Evolutionary conservation across 2,329 filamentous ascomycete species (phyloP).

Genomic region (Penicillium sp.): DNA sequence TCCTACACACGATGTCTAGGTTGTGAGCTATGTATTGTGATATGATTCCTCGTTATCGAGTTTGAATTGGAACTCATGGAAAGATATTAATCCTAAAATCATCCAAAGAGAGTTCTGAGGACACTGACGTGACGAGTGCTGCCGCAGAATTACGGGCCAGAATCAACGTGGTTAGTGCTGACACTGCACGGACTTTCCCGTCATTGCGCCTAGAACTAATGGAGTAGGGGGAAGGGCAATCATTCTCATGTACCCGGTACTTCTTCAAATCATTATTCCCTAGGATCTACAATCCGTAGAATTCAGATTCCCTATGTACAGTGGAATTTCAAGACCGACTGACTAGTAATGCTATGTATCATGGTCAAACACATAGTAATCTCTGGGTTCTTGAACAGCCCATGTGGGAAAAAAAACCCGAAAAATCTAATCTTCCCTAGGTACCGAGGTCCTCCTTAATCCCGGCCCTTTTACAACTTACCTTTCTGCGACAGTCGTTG

Average conservation of each 20-base stretch:
- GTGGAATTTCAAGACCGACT: too few species aligned
- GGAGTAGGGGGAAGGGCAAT: too few species aligned
- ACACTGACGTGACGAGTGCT: slow-evolving; percentile 12
- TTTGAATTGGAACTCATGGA: not conserved
- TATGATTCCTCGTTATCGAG: not conserved
- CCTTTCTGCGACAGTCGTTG: slow-evolving; percentile 40
- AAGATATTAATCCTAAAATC: not conserved
- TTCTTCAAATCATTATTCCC: not conserved
- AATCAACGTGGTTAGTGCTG: slow-evolving; percentile 15
- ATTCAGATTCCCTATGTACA: too few species aligned
- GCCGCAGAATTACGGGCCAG: slow-evolving; percentile 4
- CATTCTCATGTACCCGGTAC: not conserved
- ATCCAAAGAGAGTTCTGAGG: not conserved
- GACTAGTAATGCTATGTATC: too few species aligned
- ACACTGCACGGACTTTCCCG: not conserved
- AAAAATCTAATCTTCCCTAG: not conserved
- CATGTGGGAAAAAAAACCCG: too few species aligned
- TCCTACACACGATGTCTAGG: not conserved
- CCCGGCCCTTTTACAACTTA: slow-evolving; percentile 42
- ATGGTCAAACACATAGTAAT: too few species aligned
- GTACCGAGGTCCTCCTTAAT: not conserved
- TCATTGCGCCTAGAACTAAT: not conserved
- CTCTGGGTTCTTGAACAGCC: too few species aligned
- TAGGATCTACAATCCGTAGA: not conserved
- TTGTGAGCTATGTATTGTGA: too few species aligned